phyloP scores from a whole-genome alignment of 768 basidiomycete genomes.

The Collybia sordida region DNA sequence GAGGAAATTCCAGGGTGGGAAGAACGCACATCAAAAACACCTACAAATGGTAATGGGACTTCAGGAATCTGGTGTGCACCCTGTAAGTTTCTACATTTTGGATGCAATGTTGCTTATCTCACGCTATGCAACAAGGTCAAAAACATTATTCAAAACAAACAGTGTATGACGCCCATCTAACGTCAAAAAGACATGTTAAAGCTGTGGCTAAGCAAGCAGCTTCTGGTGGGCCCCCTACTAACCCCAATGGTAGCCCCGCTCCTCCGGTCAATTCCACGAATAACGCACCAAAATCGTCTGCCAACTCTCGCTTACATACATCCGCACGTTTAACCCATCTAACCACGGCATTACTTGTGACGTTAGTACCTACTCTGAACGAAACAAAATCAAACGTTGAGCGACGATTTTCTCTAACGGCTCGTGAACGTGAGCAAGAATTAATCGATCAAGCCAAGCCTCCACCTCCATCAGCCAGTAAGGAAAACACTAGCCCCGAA shows the following conservation, averaged over 20 bases:
- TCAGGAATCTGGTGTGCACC: conserved; percentile 92
- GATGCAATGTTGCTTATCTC: conserved; percentile 3
- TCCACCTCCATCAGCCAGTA: conserved; percentile 44
- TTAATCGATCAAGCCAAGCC: conserved; percentile 70
- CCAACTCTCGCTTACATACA: conserved; percentile 53
- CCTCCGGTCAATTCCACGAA: conserved; percentile 20
- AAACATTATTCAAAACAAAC: conserved; percentile 96
- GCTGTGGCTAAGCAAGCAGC: conserved; percentile 73
- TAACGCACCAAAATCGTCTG: conserved; percentile 27
- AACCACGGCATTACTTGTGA: conserved; percentile 60
- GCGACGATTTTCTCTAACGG: conserved; percentile 92
- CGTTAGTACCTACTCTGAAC: conserved; percentile 64
- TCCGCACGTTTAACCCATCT: conserved; percentile 76
- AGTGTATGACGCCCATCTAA: conserved; percentile 94
- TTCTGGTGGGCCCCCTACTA: conserved; percentile 43
- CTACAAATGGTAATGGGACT: conserved; percentile 40
- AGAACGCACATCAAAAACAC: conserved; percentile 37
- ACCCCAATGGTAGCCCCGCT: conserved; percentile 55
- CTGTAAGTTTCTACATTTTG: conserved; percentile 54
- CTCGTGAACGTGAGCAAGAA: conserved; percentile 96
- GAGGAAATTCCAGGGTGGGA: conserved; percentile 81
- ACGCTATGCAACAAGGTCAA: conserved; percentile 60
- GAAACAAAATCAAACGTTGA: conserved; percentile 98
- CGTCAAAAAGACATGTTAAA: conserved; percentile 95
- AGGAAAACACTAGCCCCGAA: conserved; percentile 44